Percentiles rank a stretch among this genome's conserved stretches.
Evolutionary conservation across 495 filamentous ascomycete species (phyloP).

Genomic region (Podospora bellae-mahoneyi): DNA sequence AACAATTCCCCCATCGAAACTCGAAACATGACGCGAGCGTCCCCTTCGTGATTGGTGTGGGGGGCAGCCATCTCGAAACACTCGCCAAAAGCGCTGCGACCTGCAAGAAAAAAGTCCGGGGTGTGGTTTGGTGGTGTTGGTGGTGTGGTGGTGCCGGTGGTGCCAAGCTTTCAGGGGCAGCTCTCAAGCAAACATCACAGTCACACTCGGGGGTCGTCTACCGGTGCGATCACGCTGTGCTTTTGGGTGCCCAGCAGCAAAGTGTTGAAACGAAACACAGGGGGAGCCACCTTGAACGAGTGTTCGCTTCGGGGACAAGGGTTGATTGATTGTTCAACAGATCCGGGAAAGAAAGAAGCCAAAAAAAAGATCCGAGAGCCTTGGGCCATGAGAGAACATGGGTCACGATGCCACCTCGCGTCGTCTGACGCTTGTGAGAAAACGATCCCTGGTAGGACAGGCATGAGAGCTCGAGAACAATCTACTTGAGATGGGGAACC

Average conservation of each 20-base stretch:
- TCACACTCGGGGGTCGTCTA: not conserved
- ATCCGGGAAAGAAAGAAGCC: not conserved
- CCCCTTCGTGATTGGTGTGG: not conserved
- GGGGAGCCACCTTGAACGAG: conserved; percentile 1
- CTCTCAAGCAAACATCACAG: not conserved
- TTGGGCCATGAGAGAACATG: not conserved
- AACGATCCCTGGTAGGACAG: not conserved
- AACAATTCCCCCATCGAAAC: not conserved
- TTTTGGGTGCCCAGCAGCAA: not conserved
- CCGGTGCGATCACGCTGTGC: not conserved
- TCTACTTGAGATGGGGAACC: conserved; percentile 7
- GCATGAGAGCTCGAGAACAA: not conserved
- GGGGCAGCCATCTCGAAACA: not conserved
- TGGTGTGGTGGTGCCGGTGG: too few species aligned
- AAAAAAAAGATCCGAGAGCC: conserved; percentile 1
- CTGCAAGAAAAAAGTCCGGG: not conserved
- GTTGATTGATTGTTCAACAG: not conserved
- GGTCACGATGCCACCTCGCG: conserved; percentile 1
- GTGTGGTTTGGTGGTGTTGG: not conserved
- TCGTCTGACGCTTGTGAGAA: not conserved
- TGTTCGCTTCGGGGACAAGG: conserved; percentile 6
- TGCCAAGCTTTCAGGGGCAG: conserved; percentile 5
- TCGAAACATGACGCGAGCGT: conserved; percentile 8
- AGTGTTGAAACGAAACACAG: conserved; percentile 24
- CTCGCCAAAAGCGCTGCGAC: not conserved